Evolutionary conservation across 805 yeast genomes (phyloP), one percentile per base, ranked within the genome.

Genomic region (Kodamaea fukazawae): DNA sequence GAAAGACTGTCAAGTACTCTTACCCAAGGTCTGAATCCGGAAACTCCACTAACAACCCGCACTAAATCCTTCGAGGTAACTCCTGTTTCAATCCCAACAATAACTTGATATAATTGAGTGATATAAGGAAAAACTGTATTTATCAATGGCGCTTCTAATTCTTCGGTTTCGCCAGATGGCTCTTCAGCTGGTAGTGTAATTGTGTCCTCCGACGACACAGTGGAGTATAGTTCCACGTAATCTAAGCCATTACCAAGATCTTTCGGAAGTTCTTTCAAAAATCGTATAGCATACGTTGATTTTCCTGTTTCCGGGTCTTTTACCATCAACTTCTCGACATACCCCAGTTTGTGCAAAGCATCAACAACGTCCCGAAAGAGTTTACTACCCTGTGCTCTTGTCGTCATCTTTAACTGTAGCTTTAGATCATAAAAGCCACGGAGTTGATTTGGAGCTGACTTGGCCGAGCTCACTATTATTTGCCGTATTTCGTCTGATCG

Each of bases 41-140:
- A 63, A 5, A 55, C 55, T 0, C 96, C 96, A 7, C 78, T 69
- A 1, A 86, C 41, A 3, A 48, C 50, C 3, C 67, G 60, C 4
- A 70, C 60, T 1, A 86, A 52, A 4, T 76, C 79, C 64, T 79
- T 78, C 0, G 83, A 73, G 0, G 89, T 70, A 1, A 78, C 61
- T 0, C 96, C 96, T 0, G 57, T 54, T 0, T 53, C 28, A 8
- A 18, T 32, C 18, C 20, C 50, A 0, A 73, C 77, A 4, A 34
- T 39, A 17, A 29, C 34, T 37, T 77, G 78, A 52, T 66, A 78
- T 0, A 86, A 58, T 55, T 87, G 96, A 44, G 71, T 75, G 28
- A 78, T 81, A 0, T 81, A 46, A 0, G 96, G 90, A 47, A 73
- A 82, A 39, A 79, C 68, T 9, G 69, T 57, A 54, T 83, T 85